A percentile compares a stretch with the other conserved stretches of the same genome.
Conservation (phyloP, 2,329 filamentous ascomycete genomes). For the Penicillium oxalicum region DNA sequence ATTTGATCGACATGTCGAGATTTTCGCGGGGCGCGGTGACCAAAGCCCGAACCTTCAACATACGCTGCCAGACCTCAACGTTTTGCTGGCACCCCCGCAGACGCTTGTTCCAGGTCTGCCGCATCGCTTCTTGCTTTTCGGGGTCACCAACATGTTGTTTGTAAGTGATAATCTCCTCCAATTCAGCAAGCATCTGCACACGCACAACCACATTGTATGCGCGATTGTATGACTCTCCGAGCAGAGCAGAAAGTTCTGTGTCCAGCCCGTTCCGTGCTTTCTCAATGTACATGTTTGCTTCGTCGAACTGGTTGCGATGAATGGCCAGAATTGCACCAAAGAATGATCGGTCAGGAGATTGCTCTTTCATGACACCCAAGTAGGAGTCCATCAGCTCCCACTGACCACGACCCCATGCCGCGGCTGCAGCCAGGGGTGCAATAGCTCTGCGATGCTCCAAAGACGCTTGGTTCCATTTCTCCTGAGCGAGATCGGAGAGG, state of each 20-base stretch:
- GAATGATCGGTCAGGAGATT: constrained; percentile 91
- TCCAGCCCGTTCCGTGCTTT: constrained; percentile 90
- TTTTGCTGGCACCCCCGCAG: constrained; percentile 93
- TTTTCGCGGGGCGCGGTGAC: constrained; percentile 91
- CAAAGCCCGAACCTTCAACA: constrained; percentile 88
- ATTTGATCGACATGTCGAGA: constrained; percentile 99
- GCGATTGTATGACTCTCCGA: constrained; percentile 97
- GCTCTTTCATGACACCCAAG: constrained; percentile 85
- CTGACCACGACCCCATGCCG: constrained; percentile 91
- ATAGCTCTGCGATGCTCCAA: constrained; percentile 85
- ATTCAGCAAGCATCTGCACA: constrained; percentile 96
- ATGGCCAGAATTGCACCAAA: constrained; percentile 94
- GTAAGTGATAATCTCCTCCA: constrained; percentile 96
- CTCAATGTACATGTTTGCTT: constrained; percentile 81
- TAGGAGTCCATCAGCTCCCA: constrained; percentile 99
- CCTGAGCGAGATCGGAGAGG: constrained; percentile 78
- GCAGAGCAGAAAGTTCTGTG: constrained; percentile 86
- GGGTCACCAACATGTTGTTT: constrained; percentile 78
- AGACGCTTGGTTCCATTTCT: constrained; percentile 87
- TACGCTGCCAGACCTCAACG: constrained; percentile 96
- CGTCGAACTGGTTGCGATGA: constrained; percentile 90
- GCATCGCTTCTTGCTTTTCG: constrained; percentile 84
- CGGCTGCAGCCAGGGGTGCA: constrained; percentile 86
- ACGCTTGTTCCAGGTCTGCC: constrained; percentile 90
- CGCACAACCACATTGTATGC: constrained; percentile 97